phyloP scores from a whole-genome alignment of 768 basidiomycete species.

The Suillus decipiens region DNA sequence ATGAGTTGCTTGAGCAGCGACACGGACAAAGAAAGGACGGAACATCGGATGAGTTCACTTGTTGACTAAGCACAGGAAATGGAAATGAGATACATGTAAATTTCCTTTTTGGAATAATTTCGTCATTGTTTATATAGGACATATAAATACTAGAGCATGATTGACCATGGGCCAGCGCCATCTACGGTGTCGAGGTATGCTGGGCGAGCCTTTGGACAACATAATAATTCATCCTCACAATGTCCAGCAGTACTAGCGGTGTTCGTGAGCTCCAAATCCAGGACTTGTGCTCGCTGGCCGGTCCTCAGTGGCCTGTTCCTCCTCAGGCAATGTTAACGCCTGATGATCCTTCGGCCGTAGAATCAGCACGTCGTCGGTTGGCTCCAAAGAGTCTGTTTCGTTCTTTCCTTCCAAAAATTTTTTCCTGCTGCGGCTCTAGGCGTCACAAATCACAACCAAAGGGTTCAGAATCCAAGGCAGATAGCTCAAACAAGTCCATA shows the following conservation, averaged over 20 bases:
- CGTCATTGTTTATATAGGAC: constrained; percentile 1
- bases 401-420: constrained; percentile 37
- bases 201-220: background rate
- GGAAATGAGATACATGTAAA: background rate
- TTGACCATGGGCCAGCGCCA: background rate
- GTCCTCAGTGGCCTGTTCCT: constrained; percentile 24
- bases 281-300: background rate
- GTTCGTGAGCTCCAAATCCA: background rate
- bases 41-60: constrained; percentile 12
- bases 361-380: constrained; percentile 50
- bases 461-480: background rate
- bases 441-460: constrained; percentile 12
- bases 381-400: constrained; percentile 37
- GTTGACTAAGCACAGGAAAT: background rate
- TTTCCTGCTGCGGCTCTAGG: constrained; percentile 12
- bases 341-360: constrained; percentile 44
- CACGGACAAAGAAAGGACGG: background rate
- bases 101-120: background rate
- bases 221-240: background rate
- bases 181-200: background rate
- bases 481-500: constrained; percentile 6
- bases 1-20: background rate
- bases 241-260: constrained; percentile 8
- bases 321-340: constrained; percentile 41
- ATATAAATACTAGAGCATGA: background rate